Conservation (phyloP, 805 yeast genomes). For the Yamadazyma olivae region DNA sequence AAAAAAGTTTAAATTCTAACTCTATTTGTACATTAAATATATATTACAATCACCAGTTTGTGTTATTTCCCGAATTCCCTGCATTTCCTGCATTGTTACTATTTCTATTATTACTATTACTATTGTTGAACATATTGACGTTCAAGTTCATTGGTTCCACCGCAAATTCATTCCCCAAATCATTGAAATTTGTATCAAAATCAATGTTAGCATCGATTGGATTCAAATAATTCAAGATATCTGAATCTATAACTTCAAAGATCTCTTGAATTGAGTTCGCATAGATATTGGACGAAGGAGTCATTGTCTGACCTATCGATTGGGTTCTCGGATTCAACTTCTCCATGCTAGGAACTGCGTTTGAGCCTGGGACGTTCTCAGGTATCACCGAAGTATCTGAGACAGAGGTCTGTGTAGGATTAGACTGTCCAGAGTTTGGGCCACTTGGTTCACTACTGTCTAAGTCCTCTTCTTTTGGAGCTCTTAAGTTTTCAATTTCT, state of each 20-base stretch:
- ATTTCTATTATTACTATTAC: slow-evolving; percentile 1
- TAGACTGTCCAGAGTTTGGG: background rate
- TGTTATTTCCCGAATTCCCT: background rate
- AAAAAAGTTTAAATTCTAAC: slow-evolving; percentile 13
- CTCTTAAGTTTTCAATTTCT: slow-evolving; percentile 28
- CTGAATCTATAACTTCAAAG: slow-evolving; percentile 29
- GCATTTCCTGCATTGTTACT: background rate
- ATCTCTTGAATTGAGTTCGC: slow-evolving; percentile 20
- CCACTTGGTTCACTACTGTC: background rate
- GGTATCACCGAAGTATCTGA: background rate
- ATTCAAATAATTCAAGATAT: slow-evolving; percentile 25
- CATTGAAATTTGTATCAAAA: slow-evolving; percentile 10
- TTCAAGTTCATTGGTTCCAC: slow-evolving; percentile 4
- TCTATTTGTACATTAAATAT: background rate
- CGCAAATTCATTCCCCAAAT: slow-evolving; percentile 3
- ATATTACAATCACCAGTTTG: background rate
- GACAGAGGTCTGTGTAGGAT: background rate
- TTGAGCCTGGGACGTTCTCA: background rate
- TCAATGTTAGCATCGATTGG: slow-evolving; percentile 23
- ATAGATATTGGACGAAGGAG: slow-evolving; percentile 6
- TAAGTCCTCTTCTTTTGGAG: slow-evolving; percentile 16
- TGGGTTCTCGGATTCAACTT: background rate
- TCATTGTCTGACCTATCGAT: background rate
- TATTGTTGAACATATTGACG: background rate
- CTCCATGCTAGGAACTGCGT: background rate